A percentile compares a stretch with the other conserved stretches of the same genome.
These are phyloP conservation scores for Calonectria henricotiae DNA, from an alignment of 2,329 filamentous ascomycete genomes.

Conservation along the genomic window DNA sequence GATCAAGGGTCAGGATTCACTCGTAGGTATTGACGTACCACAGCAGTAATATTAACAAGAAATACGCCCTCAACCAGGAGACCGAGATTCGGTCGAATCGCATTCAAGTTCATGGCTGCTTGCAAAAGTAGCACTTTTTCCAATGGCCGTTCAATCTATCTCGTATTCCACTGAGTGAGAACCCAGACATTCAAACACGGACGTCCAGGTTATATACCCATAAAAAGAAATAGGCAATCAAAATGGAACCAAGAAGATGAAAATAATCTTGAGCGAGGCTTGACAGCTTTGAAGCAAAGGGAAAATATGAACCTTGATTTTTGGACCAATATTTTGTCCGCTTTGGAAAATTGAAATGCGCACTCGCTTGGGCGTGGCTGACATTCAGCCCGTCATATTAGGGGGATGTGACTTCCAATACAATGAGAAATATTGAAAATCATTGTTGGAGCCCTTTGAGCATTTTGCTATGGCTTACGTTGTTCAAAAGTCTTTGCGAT, in stretches of 20 bases:
- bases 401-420: background rate
- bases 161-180: background rate
- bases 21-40: background rate
- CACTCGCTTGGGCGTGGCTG: background rate
- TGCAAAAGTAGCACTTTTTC: background rate
- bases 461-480: conserved; percentile 1
- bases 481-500: background rate
- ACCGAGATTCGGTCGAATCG: background rate
- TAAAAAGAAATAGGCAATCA: background rate
- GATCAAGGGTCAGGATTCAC: background rate
- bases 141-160: background rate
- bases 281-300: background rate
- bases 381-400: background rate
- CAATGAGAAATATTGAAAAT: background rate
- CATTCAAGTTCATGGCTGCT: background rate
- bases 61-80: background rate
- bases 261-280: background rate
- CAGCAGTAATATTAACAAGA: background rate
- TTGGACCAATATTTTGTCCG: background rate
- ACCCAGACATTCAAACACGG: background rate
- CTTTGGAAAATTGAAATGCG: background rate
- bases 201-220: background rate
- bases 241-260: background rate
- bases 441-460: background rate
- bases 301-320: background rate